Base-by-base conservation (phyloP, 2,329 filamentous ascomycete genomes). In the Colletotrichum sidae region DNA sequence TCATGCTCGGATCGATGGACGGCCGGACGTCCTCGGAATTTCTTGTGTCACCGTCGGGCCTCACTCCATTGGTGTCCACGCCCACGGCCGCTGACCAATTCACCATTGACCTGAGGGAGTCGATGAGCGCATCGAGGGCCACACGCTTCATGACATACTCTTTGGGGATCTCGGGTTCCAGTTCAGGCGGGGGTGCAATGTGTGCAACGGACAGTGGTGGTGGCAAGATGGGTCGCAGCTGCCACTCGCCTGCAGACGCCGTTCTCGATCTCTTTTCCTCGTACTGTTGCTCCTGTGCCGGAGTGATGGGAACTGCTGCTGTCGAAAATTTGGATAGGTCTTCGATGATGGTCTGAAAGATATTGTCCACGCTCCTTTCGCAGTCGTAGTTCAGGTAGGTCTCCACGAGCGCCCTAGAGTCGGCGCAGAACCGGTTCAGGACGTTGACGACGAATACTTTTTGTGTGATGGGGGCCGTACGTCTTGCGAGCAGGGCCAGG, bases 301-400 rank as follows among this genome's bases (percentile, higher is more conserved):
- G 82, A 2, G 89, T 93, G 44, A 97, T 88, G 9, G 88, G 77
- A 5, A 97, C 90, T 1, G 94, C 90, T 9, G 90, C 86, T 57
- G 92, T 96, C 2, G 94, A 92, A 71, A 97, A 92, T 71, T 91
- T 91, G 38, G 95, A 96, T 15, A 99, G 82, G 77, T 98, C 94
- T 76, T 99, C 96, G 54, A 99, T 94, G 58, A 98, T 90, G 17
- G 87, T 91, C 78, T 99, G 96, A 76, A 97, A 99, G 78, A 98
- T 96, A 77, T 99, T 99, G 79, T 98, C 95, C 65, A 98, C 88
- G 45, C 93, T 94, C 66, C 95, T 87, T 73, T 98, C 96, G 79
- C 96, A 99, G 76, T 99, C 96, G 74, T 99, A 99, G 78, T 99
- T 99, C 68, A 99, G 86, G 77, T 99, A 99, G 12, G 94, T 91